Conservation (phyloP, 306 rosid genomes). For the Styphnolobium japonicum region DNA sequence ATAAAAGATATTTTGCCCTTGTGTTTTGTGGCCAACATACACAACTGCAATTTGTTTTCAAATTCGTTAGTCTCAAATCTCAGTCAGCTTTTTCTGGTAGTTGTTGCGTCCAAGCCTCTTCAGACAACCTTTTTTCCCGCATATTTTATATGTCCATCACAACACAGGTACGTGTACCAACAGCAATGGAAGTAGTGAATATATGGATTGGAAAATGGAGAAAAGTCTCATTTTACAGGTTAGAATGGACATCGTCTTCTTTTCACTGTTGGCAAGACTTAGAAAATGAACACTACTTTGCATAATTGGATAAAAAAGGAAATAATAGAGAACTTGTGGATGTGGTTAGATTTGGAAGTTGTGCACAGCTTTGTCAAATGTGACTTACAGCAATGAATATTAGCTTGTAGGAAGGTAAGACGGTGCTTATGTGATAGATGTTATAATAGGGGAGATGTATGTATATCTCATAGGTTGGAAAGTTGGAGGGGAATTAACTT, state of each 20-base stretch:
- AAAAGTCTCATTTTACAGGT: neutral
- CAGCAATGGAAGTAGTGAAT: neutral
- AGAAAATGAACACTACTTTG: neutral
- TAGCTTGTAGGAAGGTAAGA: neutral
- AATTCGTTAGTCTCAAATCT: neutral
- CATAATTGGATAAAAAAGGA: neutral
- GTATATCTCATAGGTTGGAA: neutral
- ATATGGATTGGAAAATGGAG: neutral
- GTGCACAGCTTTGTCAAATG: slow-evolving; percentile 10
- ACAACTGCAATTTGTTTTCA: neutral
- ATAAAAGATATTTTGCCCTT: neutral
- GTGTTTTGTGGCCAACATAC: neutral
- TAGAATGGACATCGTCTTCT: neutral
- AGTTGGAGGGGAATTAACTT: neutral
- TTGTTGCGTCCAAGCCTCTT: neutral
- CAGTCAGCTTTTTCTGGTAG: neutral
- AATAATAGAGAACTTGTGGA: neutral
- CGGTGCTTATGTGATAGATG: neutral
- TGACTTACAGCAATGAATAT: slow-evolving; percentile 5
- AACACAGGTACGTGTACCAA: neutral
- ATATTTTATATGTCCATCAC: neutral
- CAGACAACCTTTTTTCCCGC: neutral
- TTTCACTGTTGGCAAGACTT: neutral
- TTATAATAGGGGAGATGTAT: neutral
- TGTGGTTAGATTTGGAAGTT: neutral